Evolutionary conservation across 1,284 basidiomycete genomes (phyloP).

Genomic region (Wallemia hederae): DNA sequence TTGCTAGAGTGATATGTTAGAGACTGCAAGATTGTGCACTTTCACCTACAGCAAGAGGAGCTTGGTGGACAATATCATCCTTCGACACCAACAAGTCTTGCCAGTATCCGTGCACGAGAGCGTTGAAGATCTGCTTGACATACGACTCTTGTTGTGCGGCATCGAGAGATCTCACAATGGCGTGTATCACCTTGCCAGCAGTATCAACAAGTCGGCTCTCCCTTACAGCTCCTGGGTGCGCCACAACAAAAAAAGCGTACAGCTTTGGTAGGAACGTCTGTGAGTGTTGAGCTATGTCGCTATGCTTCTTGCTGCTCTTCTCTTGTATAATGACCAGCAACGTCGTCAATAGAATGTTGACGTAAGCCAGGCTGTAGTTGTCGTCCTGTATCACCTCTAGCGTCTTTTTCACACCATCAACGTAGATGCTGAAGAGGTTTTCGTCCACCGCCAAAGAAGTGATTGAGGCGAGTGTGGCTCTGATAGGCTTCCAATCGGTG

Average conservation of each 20-base stretch:
- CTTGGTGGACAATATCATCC: not conserved
- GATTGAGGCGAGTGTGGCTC: conserved; percentile 1
- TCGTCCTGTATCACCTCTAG: conserved; percentile 31
- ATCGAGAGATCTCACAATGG: not conserved
- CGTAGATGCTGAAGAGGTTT: conserved; percentile 53
- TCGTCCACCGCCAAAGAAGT: conserved; percentile 21
- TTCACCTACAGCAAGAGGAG: not conserved
- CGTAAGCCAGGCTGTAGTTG: conserved; percentile 41
- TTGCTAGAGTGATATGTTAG: not conserved
- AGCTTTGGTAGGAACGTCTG: conserved; percentile 40
- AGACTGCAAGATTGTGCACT: not conserved
- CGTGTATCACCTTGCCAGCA: not conserved
- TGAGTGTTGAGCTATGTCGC: conserved; percentile 46
- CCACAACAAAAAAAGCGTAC: conserved; percentile 36
- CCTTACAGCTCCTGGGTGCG: conserved; percentile 9
- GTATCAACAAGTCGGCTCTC: not conserved
- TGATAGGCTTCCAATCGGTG: conserved; percentile 4
- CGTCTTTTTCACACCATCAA: conserved; percentile 48
- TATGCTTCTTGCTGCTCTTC: conserved; percentile 33
- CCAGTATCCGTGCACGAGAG: not conserved
- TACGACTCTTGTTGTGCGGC: not conserved
- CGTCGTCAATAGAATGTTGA: conserved; percentile 45
- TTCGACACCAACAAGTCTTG: not conserved
- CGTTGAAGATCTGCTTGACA: not conserved
- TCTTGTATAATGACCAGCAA: conserved; percentile 29